A percentile compares a stretch with the other conserved stretches of the same genome.
Evolutionary conservation across 169 alveolate genomes (phyloP).

Genomic region (Eimeria acervulina): DNA sequence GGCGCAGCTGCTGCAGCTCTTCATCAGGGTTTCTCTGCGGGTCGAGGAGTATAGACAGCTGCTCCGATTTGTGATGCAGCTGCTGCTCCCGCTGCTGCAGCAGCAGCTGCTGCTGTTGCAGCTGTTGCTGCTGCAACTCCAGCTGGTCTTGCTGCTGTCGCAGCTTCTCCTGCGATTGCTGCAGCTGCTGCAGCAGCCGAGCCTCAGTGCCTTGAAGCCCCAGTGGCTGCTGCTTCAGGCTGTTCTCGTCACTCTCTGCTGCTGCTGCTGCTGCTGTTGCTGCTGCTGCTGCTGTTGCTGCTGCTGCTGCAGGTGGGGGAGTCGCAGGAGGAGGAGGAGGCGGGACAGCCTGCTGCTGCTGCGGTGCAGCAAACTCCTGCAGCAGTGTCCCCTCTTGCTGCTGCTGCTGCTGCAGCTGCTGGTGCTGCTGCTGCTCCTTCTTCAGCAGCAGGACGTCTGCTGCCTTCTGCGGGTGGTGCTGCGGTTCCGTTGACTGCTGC

Average conservation of each 20-base stretch:
- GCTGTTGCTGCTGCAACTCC: conserved; percentile 27
- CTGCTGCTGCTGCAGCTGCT: conserved; percentile 8
- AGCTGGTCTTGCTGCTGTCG: background rate
- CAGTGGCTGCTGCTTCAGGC: background rate
- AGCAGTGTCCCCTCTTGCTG: conserved; percentile 7
- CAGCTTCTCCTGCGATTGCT: conserved; percentile 9
- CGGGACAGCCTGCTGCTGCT: conserved; percentile 1
- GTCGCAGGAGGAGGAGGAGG: background rate
- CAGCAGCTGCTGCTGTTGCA: conserved; percentile 43
- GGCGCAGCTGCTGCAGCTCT: conserved; percentile 46
- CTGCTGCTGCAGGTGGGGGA: background rate
- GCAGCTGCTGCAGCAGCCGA: background rate
- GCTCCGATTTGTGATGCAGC: conserved; percentile 63
- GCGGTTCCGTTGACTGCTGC: background rate
- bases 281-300: conserved; percentile 1
- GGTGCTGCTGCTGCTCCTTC: background rate
- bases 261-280: conserved; percentile 55
- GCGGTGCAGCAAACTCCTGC: background rate
- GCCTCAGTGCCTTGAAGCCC: background rate
- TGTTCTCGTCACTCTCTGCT: background rate
- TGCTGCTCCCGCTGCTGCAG: conserved; percentile 71
- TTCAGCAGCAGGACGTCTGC: background rate
- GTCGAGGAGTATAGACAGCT: conserved; percentile 36
- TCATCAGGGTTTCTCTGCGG: conserved; percentile 46
- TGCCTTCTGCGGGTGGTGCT: conserved; percentile 2